Evolutionary conservation across 805 yeast species (phyloP).

Genomic region (Jamesozyma piceae): DNA sequence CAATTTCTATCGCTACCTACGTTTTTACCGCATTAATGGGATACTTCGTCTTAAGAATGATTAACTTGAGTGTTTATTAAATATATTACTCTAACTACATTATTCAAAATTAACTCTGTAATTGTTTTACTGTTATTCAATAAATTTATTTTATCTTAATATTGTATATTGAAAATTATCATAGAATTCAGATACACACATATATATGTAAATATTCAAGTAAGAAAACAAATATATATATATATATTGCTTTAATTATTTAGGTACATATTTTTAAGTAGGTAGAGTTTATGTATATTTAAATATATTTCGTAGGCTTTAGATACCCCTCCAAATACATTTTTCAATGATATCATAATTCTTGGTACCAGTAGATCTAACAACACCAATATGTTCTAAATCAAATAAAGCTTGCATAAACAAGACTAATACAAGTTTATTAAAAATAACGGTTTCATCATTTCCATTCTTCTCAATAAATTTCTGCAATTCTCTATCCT

Average conservation of each 20-base stretch:
- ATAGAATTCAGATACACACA: background rate
- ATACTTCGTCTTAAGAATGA: conserved; percentile 39
- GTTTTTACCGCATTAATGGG: conserved; percentile 51
- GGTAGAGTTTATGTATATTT: too few species aligned
- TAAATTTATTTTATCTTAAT: background rate
- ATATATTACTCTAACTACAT: conserved; percentile 28
- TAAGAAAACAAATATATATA: background rate
- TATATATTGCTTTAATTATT: too few species aligned
- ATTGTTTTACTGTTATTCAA: background rate
- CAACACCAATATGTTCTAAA: conserved; percentile 56
- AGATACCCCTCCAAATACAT: conserved; percentile 30
- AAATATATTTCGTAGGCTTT: too few species aligned
- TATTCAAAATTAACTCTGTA: conserved; percentile 22
- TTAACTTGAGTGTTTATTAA: conserved; percentile 31
- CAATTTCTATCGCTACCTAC: conserved; percentile 53
- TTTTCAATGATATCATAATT: conserved; percentile 26
- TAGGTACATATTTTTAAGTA: too few species aligned
- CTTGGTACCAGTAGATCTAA: conserved; percentile 44
- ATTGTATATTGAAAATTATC: background rate
- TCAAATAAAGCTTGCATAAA: conserved; percentile 70
- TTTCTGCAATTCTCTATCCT: conserved; percentile 20
- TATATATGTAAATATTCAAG: background rate
- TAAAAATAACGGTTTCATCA: conserved; percentile 39
- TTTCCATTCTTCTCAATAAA: conserved; percentile 20
- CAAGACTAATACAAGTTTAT: conserved; percentile 54